These are phyloP conservation scores for Scutellaria galericulata DNA, from an alignment of 257 asterid species.

Conservation along the genomic window DNA sequence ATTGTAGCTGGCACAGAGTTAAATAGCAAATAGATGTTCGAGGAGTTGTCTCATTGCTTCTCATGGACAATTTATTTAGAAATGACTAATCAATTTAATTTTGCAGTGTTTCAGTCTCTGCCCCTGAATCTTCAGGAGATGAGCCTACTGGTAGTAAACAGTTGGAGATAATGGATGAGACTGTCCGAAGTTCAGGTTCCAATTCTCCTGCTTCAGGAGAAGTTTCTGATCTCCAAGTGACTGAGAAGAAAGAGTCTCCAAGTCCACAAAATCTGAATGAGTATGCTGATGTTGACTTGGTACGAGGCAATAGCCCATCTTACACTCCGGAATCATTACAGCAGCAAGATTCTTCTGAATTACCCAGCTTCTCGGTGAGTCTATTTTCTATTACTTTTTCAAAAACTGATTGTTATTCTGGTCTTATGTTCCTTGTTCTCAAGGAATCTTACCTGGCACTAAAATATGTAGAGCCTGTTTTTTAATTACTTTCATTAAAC, in stretches of 20 bases:
- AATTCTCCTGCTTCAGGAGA: slow-evolving; percentile 67
- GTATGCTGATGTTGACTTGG: slow-evolving; percentile 71
- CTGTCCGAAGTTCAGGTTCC: slow-evolving; percentile 63
- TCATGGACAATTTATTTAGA: slow-evolving; percentile 9
- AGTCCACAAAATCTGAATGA: slow-evolving; percentile 58
- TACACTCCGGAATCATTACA: slow-evolving; percentile 64
- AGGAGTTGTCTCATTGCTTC: slow-evolving; percentile 12
- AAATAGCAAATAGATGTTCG: slow-evolving; percentile 27
- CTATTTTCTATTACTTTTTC: not conserved
- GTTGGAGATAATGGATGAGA: slow-evolving; percentile 57
- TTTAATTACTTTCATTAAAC: slow-evolving; percentile 13
- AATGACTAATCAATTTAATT: slow-evolving; percentile 36
- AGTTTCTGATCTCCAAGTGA: slow-evolving; percentile 50
- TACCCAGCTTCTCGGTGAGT: slow-evolving; percentile 82
- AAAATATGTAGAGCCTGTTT: not conserved
- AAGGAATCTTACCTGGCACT: not conserved
- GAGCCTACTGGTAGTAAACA: slow-evolving; percentile 60
- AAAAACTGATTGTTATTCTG: slow-evolving; percentile 5
- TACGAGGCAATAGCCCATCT: slow-evolving; percentile 58
- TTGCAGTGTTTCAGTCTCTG: slow-evolving; percentile 60
- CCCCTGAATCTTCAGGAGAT: slow-evolving; percentile 58
- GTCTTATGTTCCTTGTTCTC: not conserved
- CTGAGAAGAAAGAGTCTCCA: slow-evolving; percentile 58
- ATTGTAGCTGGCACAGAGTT: not conserved
- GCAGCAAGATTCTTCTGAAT: slow-evolving; percentile 67